Evolutionary conservation across 2,329 filamentous ascomycete genomes (phyloP).

Genomic region (Dactylonectria estremocensis): DNA sequence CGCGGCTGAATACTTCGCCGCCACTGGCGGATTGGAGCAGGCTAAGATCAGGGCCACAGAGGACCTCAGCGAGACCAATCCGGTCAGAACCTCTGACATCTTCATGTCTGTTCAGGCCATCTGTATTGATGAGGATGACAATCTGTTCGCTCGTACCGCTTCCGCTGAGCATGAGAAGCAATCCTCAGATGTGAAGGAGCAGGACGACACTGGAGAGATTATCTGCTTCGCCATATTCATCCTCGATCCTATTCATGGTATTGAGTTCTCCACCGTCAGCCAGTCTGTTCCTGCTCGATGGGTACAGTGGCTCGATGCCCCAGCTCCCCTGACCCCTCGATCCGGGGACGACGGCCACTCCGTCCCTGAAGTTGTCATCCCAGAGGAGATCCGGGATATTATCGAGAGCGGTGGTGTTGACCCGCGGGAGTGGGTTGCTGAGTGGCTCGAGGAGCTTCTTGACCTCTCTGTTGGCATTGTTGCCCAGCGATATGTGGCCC

Average conservation of each 20-base stretch:
- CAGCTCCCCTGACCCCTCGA: slow-evolving; percentile 69
- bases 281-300: slow-evolving; percentile 88
- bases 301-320: slow-evolving; percentile 91
- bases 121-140: slow-evolving; percentile 72
- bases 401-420: slow-evolving; percentile 84
- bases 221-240: slow-evolving; percentile 85
- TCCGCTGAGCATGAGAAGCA: slow-evolving; percentile 70
- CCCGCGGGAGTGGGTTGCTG: slow-evolving; percentile 95
- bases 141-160: slow-evolving; percentile 76
- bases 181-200: slow-evolving; percentile 66
- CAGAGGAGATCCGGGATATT: slow-evolving; percentile 90
- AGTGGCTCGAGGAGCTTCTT: slow-evolving; percentile 95
- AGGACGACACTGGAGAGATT: slow-evolving; percentile 71
- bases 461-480: slow-evolving; percentile 85
- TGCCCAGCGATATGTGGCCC: slow-evolving; percentile 94
- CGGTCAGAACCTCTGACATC: slow-evolving; percentile 92
- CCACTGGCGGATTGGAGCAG: slow-evolving; percentile 83
- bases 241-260: slow-evolving; percentile 90
- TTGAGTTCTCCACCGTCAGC: slow-evolving; percentile 86
- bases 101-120: slow-evolving; percentile 97
- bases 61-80: slow-evolving; percentile 85
- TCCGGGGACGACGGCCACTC: slow-evolving; percentile 64
- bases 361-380: slow-evolving; percentile 61
- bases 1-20: slow-evolving; percentile 85
- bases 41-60: slow-evolving; percentile 86